A percentile compares a stretch with the other conserved stretches of the same genome.
These are phyloP conservation scores for Bruguiera sexangula DNA, from an alignment of 345 rosid species.

Conservation along the genomic window DNA sequence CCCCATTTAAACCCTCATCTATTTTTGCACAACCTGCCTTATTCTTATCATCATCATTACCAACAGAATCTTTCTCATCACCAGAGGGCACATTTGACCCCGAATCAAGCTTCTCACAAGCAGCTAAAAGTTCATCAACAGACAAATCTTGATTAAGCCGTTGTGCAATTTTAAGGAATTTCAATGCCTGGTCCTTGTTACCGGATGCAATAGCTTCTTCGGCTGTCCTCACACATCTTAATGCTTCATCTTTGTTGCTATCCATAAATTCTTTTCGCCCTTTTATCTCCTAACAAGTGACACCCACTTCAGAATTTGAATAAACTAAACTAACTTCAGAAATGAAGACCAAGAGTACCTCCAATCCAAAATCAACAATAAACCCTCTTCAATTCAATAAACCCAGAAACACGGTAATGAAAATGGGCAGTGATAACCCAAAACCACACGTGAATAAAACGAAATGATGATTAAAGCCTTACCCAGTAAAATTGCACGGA, in stretches of 20 bases:
- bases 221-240: conserved; percentile 62
- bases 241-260: conserved; percentile 80
- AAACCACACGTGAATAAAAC: no score
- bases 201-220: conserved; percentile 61
- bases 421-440: no score
- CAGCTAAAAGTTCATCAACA: conserved; percentile 47
- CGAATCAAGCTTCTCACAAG: conserved; percentile 57
- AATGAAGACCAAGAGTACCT: no score
- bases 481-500: no score
- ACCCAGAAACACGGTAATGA: no score
- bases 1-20: conserved; percentile 31
- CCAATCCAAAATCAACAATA: no score
- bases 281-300: neutral
- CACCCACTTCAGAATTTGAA: conserved; percentile 7
- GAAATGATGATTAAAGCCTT: no score
- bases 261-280: conserved; percentile 46
- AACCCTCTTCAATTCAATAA: no score
- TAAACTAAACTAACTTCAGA: neutral
- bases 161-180: conserved; percentile 62
- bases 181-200: conserved; percentile 61
- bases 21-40: conserved; percentile 20
- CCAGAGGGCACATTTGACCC: conserved; percentile 19
- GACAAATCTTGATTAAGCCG: conserved; percentile 52
- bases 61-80: conserved; percentile 18
- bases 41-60: conserved; percentile 15